These are phyloP conservation scores for Plectranthus barbatus DNA, from an alignment of 257 asterid species.

Conservation along the genomic window DNA sequence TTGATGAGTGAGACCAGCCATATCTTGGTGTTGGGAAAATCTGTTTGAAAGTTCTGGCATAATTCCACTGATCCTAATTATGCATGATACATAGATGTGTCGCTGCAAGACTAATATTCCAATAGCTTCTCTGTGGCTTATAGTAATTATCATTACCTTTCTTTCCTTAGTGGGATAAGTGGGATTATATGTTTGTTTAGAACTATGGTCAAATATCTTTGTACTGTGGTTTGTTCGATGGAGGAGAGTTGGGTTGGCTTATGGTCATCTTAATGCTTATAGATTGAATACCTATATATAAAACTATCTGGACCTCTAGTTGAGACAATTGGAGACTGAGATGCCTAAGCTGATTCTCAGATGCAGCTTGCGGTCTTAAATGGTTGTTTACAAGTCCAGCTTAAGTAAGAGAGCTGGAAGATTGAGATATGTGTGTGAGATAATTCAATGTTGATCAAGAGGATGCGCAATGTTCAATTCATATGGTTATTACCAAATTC, in stretches of 20 bases:
- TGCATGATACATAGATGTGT: constrained; percentile 20
- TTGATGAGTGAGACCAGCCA: constrained; percentile 16
- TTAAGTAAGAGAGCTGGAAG: constrained; percentile 19
- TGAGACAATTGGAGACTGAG: constrained; percentile 12
- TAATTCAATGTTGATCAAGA: not conserved
- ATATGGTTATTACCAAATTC: constrained; percentile 11
- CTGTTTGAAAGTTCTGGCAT: constrained; percentile 9
- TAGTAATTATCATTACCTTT: constrained; percentile 13
- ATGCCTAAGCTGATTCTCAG: too few species aligned
- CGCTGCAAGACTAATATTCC: constrained; percentile 12
- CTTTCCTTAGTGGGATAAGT: constrained; percentile 13
- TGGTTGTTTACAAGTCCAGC: constrained; percentile 6
- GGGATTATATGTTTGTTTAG: constrained; percentile 7
- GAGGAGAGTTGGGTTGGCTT: constrained; percentile 10
- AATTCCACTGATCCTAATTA: constrained; percentile 11
- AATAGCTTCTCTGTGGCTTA: constrained; percentile 17
- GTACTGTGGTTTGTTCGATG: constrained; percentile 5
- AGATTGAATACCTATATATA: constrained; percentile 2
- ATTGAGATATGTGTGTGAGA: constrained; percentile 15
- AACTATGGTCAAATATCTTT: constrained; percentile 1
- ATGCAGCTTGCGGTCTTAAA: too few species aligned
- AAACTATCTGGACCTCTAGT: constrained; percentile 10
- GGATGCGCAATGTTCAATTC: constrained; percentile 7
- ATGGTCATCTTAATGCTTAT: not conserved
- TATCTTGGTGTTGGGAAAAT: constrained; percentile 11